Percentiles rank a stretch among this genome's conserved stretches.
These are phyloP conservation scores for Rhizophora mangle DNA, from an alignment of 345 rosid genomes.

Conservation along the genomic window DNA sequence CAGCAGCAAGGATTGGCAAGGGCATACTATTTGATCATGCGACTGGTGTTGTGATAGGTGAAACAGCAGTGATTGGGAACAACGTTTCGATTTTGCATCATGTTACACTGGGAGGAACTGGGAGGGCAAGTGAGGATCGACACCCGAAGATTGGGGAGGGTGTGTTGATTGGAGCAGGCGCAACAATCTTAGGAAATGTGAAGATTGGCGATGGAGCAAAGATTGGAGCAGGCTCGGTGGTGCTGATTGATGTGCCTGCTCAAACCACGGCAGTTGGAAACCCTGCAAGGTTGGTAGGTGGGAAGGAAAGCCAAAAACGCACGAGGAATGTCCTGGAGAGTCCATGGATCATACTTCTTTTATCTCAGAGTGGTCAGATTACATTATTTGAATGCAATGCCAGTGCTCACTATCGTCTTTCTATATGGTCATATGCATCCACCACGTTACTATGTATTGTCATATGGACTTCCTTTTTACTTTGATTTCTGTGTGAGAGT, in stretches of 20 bases:
- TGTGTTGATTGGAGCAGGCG: slow-evolving; percentile 90
- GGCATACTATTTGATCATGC: slow-evolving; percentile 91
- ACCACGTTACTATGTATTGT: too few species aligned
- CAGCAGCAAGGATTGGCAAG: slow-evolving; percentile 87
- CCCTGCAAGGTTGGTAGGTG: slow-evolving; percentile 91
- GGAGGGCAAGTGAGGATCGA: slow-evolving; percentile 72
- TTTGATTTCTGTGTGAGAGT: too few species aligned
- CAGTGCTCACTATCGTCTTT: neutral
- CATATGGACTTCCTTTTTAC: too few species aligned
- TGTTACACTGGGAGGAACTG: slow-evolving; percentile 90
- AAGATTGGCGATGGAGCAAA: slow-evolving; percentile 88
- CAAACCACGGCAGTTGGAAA: slow-evolving; percentile 87
- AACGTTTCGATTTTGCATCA: slow-evolving; percentile 91
- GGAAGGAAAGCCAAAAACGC: slow-evolving; percentile 62
- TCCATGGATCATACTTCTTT: slow-evolving; percentile 98
- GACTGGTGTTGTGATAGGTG: slow-evolving; percentile 86
- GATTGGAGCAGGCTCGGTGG: slow-evolving; percentile 91
- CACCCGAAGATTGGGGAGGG: slow-evolving; percentile 97
- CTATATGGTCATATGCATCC: too few species aligned
- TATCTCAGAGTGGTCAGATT: slow-evolving; percentile 91
- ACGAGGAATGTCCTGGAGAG: slow-evolving; percentile 83
- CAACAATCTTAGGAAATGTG: slow-evolving; percentile 80
- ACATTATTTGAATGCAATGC: slow-evolving; percentile 38
- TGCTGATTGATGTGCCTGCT: slow-evolving; percentile 71
- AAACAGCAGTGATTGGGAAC: slow-evolving; percentile 87